phyloP scores from a whole-genome alignment of 2,329 filamentous ascomycete species.

The Xylariaceae sp. region DNA sequence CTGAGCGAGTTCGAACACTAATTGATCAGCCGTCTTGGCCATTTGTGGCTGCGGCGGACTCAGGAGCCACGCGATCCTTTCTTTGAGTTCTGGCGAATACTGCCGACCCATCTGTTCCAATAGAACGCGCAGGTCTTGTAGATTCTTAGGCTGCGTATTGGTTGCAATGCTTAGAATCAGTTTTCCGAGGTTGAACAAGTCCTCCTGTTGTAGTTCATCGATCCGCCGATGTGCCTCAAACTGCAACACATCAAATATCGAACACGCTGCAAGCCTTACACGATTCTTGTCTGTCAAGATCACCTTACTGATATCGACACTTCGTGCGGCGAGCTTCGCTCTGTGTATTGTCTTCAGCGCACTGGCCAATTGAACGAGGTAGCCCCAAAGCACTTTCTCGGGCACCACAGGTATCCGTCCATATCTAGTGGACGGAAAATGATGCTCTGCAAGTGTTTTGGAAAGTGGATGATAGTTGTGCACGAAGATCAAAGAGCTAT shows the following conservation, averaged over 20 bases:
- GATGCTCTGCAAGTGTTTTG: conserved; percentile 82
- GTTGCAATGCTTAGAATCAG: conserved; percentile 79
- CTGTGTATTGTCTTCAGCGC: conserved; percentile 83
- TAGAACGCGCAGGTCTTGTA: conserved; percentile 62
- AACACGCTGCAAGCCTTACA: conserved; percentile 82
- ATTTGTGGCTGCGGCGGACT: conserved; percentile 52
- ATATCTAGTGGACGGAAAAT: conserved; percentile 53
- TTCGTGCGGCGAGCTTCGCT: conserved; percentile 75
- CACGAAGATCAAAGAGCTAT: conserved; percentile 90
- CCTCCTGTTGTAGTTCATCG: conserved; percentile 78
- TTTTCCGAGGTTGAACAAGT: conserved; percentile 78
- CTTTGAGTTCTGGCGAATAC: conserved; percentile 75
- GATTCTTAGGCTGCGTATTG: conserved; percentile 51
- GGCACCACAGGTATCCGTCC: conserved; percentile 46
- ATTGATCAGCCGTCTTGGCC: conserved; percentile 71
- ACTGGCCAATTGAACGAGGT: conserved; percentile 86
- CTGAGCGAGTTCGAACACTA: conserved; percentile 72
- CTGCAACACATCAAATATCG: conserved; percentile 83
- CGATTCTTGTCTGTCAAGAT: conserved; percentile 87
- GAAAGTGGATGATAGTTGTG: conserved; percentile 90
- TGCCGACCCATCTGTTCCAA: conserved; percentile 72
- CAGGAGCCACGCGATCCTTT: conserved; percentile 78
- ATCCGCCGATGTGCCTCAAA: conserved; percentile 67
- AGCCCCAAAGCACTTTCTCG: conserved; percentile 83
- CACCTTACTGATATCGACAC: conserved; percentile 84